phyloP scores from a whole-genome alignment of 73 alveolate genomes.

The Paramecium biaurelia region DNA sequence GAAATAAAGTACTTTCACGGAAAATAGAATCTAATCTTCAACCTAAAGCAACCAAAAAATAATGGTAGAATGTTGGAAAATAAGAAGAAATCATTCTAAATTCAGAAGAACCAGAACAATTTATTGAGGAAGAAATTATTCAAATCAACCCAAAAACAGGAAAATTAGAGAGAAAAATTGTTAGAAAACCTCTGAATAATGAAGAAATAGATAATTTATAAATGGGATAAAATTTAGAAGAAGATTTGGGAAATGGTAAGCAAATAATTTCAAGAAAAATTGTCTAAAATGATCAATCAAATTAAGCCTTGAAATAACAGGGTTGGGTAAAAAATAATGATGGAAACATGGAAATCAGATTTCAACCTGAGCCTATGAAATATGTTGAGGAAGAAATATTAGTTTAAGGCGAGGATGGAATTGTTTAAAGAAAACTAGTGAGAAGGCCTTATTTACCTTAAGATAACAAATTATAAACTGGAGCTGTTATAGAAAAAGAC shows the following conservation, averaged over 20 bases:
- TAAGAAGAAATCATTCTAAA: not conserved
- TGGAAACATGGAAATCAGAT: too few relatives aligned
- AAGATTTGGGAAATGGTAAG: not conserved
- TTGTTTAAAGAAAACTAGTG: too few relatives aligned
- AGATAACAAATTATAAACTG: too few relatives aligned
- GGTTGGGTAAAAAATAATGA: too few relatives aligned
- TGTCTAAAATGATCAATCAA: not conserved
- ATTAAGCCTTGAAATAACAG: too few relatives aligned
- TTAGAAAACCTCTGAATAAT: not conserved
- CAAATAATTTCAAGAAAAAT: not conserved
- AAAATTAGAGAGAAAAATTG: not conserved
- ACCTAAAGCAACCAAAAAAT: not conserved
- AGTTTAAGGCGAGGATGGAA: not conserved
- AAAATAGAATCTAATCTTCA: not conserved
- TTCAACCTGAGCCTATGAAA: too few relatives aligned
- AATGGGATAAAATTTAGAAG: not conserved
- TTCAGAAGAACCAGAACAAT: not conserved
- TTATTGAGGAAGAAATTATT: not conserved
- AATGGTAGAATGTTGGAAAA: not conserved
- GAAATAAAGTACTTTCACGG: not conserved
- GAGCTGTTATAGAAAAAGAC: too few relatives aligned
- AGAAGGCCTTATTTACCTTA: too few relatives aligned
- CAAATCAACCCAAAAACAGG: not conserved
- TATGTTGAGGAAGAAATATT: too few relatives aligned
- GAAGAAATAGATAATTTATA: not conserved